Evolutionary conservation across 345 rosid species (phyloP), one percentile per base, ranked within the genome.

Genomic region (Populus davidiana): DNA sequence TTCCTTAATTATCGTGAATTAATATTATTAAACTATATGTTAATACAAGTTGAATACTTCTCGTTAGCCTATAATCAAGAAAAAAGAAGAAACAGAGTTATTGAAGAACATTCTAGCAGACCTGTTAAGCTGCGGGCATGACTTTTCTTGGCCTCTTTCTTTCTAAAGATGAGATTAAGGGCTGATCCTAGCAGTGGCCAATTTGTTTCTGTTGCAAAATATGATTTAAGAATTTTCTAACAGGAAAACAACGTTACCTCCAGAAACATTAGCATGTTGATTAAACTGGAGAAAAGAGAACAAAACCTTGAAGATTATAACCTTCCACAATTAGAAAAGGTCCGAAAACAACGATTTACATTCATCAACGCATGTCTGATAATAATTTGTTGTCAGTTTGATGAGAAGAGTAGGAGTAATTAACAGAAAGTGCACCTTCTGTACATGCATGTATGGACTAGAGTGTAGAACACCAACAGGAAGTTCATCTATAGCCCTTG

Each of bases 401-500:
- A 29, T 44, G 41, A 67, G 66, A 17, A 71, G 75, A 65, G 20
- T 44, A 4, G 6, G 20, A 52, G 47, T 25, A 71, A 61, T 16
- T 36, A 59, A 75, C 14, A 36, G 8, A 29, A 76, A 75, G 2
- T 77, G 59, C 79, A 89, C 91, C 90, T 88, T 89, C 74, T 84
- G 89, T 50, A 81, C 80, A 75, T 92, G 96, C 92, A 92, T 91
- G 74, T 83, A 68, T 21, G 86, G 87, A 82, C 97, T 90, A 70
- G 90, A 76, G 78, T 83, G 86, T 36, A 94, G 90, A 38, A 85
- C 86, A 16, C 79, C 77, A 75, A 93, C 33, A 33, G 4, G 96
- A 87, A 87, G 91, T 84, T 94, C 98, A 69, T 83, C 82, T 56
- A 84, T 81, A 65, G 97, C 98, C 79, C 95, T 87, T 25, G 93